These are phyloP conservation scores for Ophiobolus disseminans DNA, from an alignment of 2,329 filamentous ascomycete genomes.

Conservation along the genomic window DNA sequence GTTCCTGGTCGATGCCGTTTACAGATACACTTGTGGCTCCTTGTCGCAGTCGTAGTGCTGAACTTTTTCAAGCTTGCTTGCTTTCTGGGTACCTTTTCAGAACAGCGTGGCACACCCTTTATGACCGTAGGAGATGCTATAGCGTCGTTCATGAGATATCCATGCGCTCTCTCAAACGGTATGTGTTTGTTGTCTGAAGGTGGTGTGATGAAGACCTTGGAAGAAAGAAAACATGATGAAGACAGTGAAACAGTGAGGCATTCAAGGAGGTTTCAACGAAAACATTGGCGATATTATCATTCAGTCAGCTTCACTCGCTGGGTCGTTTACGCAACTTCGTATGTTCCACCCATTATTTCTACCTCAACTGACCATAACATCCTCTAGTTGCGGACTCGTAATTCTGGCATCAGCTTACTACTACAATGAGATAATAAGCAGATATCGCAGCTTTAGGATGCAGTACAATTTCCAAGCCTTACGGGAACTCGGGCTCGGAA, in stretches of 20 bases:
- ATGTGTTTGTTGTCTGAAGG: no score
- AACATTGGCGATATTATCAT: constrained; percentile 3
- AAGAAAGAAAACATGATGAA: no score
- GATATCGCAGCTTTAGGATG: no score
- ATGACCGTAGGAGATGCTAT: constrained; percentile 9
- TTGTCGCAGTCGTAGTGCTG: background rate
- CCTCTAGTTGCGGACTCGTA: constrained; percentile 1
- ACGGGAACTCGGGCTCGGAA: no score
- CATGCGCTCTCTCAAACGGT: background rate
- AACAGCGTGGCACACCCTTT: constrained; percentile 6
- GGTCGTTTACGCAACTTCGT: constrained; percentile 7
- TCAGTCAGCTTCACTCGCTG: constrained; percentile 5
- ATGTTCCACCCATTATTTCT: background rate
- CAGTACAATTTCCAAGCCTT: no score
- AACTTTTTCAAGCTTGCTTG: constrained; percentile 9
- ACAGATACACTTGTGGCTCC: constrained; percentile 11
- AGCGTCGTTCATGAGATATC: constrained; percentile 11
- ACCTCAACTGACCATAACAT: background rate
- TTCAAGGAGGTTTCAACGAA: constrained; percentile 4
- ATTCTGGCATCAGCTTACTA: background rate
- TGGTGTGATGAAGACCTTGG: no score
- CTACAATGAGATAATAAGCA: constrained; percentile 3
- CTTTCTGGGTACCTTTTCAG: constrained; percentile 2
- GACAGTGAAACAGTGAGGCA: no score
- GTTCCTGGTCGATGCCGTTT: constrained; percentile 3